These are phyloP conservation scores for Pinus taeda DNA, from an alignment of 75 land plant genomes.

Conservation along the genomic window DNA sequence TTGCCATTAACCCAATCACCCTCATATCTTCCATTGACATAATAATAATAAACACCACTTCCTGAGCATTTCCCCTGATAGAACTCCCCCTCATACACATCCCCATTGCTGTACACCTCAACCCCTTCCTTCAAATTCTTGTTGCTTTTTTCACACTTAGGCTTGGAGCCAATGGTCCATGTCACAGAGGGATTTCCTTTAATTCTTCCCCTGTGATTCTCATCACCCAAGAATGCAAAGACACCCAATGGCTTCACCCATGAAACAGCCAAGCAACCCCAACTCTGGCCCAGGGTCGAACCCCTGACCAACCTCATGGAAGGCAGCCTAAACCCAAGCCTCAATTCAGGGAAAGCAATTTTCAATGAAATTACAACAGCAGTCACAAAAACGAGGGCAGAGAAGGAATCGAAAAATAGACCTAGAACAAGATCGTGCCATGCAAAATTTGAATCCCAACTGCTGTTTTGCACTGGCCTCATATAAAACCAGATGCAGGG, in stretches of 20 bases:
- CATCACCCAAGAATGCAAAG: neutral
- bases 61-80: slow-evolving; percentile 70
- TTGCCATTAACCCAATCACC: slow-evolving; percentile 84
- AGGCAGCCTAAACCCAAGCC: slow-evolving; percentile 10
- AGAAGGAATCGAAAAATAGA: slow-evolving; percentile 21
- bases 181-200: slow-evolving; percentile 31
- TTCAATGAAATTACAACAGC: slow-evolving; percentile 26
- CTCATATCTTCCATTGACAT: slow-evolving; percentile 70
- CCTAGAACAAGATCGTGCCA: neutral
- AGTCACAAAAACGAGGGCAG: slow-evolving; percentile 30
- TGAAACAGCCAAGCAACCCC: slow-evolving; percentile 20
- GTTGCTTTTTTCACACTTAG: slow-evolving; percentile 20
- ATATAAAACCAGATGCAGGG: slow-evolving; percentile 43
- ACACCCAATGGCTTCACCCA: slow-evolving; percentile 15
- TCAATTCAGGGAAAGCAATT: slow-evolving; percentile 27
- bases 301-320: slow-evolving; percentile 3
- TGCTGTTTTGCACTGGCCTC: slow-evolving; percentile 5
- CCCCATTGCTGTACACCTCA: slow-evolving; percentile 64
- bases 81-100: slow-evolving; percentile 71
- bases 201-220: slow-evolving; percentile 2
- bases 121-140: slow-evolving; percentile 35
- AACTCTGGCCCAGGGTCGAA: slow-evolving; percentile 18
- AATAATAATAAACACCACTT: slow-evolving; percentile 71
- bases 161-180: slow-evolving; percentile 60
- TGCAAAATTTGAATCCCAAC: slow-evolving; percentile 12